These are phyloP conservation scores for Magnolia officinalis DNA, from an alignment of 164 flowering plant genomes.

Conservation along the genomic window DNA sequence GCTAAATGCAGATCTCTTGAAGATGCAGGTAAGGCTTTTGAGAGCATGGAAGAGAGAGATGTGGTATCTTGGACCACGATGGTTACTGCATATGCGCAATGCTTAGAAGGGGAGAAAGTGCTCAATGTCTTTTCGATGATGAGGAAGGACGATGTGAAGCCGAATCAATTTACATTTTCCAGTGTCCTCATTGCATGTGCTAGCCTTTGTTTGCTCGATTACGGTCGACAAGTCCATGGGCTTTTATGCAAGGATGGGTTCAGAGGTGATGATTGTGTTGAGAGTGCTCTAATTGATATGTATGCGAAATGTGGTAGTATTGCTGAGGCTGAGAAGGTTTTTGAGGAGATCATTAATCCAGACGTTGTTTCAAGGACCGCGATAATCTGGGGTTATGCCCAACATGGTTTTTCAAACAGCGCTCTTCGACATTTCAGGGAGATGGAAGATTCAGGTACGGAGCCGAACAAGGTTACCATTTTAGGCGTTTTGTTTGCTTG, in stretches of 20 bases:
- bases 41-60: conserved; percentile 47
- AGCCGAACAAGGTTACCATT: conserved; percentile 47
- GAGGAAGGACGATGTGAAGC: conserved; percentile 43
- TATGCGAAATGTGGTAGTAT: conserved; percentile 60
- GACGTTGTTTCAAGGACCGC: conserved; percentile 71
- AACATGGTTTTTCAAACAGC: conserved; percentile 43
- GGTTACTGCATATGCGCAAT: conserved; percentile 45
- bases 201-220: conserved; percentile 44
- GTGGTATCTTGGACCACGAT: conserved; percentile 63
- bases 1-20: conserved; percentile 53
- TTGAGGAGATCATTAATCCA: conserved; percentile 29
- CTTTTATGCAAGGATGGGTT: conserved; percentile 38
- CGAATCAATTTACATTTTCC: conserved; percentile 52
- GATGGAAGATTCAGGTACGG: conserved; percentile 39
- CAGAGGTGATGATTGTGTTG: conserved; percentile 33
- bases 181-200: conserved; percentile 48
- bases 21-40: conserved; percentile 45
- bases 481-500: conserved; percentile 61
- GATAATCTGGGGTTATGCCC: conserved; percentile 51
- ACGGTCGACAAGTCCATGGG: conserved; percentile 51
- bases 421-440: conserved; percentile 41
- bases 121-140: conserved; percentile 37
- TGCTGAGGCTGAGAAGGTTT: conserved; percentile 37
- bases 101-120: conserved; percentile 38
- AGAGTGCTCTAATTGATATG: conserved; percentile 60